A percentile compares a stretch with the other conserved stretches of the same genome.
These are phyloP conservation scores for Aspergillus sp. DNA, from an alignment of 2,329 filamentous ascomycete species.

Conservation along the genomic window DNA sequence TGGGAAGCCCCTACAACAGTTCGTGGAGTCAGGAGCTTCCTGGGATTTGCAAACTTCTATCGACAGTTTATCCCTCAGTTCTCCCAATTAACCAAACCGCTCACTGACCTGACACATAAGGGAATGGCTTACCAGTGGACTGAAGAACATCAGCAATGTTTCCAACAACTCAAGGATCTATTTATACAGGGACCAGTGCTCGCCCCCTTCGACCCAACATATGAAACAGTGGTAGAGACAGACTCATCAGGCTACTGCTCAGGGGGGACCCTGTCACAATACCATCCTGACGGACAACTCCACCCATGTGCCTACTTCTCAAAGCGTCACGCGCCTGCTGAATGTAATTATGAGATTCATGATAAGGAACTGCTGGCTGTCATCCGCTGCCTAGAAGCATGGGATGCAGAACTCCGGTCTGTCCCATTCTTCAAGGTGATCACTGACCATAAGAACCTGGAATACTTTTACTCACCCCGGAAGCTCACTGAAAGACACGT, in stretches of 20 bases:
- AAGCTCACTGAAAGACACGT: not conserved
- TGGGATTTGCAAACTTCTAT: not conserved
- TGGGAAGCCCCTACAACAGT: not conserved
- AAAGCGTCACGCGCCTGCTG: not conserved
- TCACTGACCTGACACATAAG: not conserved
- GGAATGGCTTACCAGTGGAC: not conserved
- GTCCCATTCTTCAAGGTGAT: not conserved
- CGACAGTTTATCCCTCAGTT: not conserved
- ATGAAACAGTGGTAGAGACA: not conserved
- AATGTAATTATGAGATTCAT: too few relatives aligned
- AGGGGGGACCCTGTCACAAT: not conserved
- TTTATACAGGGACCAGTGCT: not conserved
- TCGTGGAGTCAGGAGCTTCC: not conserved
- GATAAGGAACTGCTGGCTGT: not conserved
- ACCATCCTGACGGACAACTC: not conserved
- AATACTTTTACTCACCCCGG: not conserved
- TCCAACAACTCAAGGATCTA: too few relatives aligned
- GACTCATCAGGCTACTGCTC: not conserved
- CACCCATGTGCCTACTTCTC: not conserved
- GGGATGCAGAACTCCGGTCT: not conserved
- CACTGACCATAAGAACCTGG: not conserved
- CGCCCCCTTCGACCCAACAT: not conserved
- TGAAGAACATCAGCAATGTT: not conserved
- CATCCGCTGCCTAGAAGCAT: not conserved
- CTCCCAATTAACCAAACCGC: not conserved